Base-by-base conservation (phyloP, 2,329 filamentous ascomycete species). In the Penicillium sp. region DNA sequence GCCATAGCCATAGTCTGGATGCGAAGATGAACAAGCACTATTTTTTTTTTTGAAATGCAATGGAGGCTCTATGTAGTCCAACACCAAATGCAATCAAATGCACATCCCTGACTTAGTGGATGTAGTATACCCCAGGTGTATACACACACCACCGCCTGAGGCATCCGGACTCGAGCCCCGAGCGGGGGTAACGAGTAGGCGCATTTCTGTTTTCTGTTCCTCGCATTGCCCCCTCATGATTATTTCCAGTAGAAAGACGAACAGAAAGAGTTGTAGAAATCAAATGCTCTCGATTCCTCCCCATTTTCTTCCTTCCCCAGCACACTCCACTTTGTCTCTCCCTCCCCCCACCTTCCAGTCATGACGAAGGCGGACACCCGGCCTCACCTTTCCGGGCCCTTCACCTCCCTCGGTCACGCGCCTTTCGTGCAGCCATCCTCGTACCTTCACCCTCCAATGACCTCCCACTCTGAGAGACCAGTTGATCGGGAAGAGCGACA, bases 401-500 rank as follows among this genome's bases (percentile, higher is more conserved):
- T 55, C 55, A 53, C 43, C 48, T 57, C 55, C 56, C 53, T 51
- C 52, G 68, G 70, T 74, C 75, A 78, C 70, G 76, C 77, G 69
- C 69, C 65, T 62, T 78, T 77, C 62, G 74, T 79, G 61, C 73
- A 78, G 67, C 77, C 75, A 55, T 74, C 75, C 60, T 78, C 75
- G 55, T 77, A 77, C 61, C 69, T 79, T 59, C 75, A 72, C 48
- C 75, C 70, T 60, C 70, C 74, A 70, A 75, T 74, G 66, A 63
- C 71, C 57, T 68, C 70, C 48, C 72, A 78, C 52, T 66, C 70
- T 46, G 74, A 78, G 59, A 74, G 73, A 64, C 70, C 74, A 43
- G 73, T 79, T 59, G 76, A 80, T 58, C 67, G 70, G 62, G 78
- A 79, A 66, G 77, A 80, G 69, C 71, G 73, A 64, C 69, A 75